Percentiles rank a stretch among this genome's conserved stretches.
These are phyloP conservation scores for Termitomyces bulborhizus DNA, from an alignment of 768 basidiomycete genomes.

Conservation along the genomic window DNA sequence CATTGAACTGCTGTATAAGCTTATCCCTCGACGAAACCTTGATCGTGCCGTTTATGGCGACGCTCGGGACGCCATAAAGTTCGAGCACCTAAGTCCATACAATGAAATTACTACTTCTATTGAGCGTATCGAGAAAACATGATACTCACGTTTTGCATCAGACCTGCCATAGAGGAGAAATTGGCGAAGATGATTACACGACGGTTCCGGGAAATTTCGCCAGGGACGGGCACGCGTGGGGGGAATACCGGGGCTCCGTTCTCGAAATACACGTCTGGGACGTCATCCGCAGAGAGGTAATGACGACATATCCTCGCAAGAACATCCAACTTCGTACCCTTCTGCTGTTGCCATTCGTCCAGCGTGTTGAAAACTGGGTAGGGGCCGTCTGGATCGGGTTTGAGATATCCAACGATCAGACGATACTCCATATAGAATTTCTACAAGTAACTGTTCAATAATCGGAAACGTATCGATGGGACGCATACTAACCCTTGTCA, in stretches of 20 bases:
- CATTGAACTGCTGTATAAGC: background rate
- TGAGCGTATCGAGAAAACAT: background rate
- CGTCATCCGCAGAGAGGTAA: conserved; percentile 9
- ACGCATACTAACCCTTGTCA: background rate
- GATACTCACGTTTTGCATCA: background rate
- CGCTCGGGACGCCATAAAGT: background rate
- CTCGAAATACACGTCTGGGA: conserved; percentile 9
- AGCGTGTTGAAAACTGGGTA: conserved; percentile 8
- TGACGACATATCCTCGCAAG: no score
- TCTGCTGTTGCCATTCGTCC: conserved; percentile 9
- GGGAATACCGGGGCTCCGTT: conserved; percentile 14
- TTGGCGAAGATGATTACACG: background rate
- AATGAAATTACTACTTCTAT: background rate
- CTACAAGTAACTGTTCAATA: background rate
- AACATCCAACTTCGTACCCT: conserved; percentile 15
- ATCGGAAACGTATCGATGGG: no score
- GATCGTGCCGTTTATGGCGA: background rate
- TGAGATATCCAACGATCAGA: conserved; percentile 3
- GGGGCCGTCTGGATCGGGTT: background rate
- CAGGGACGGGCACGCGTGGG: background rate
- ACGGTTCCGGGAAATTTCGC: background rate
- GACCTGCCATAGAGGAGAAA: background rate
- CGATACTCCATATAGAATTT: conserved; percentile 15
- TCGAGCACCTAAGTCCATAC: background rate
- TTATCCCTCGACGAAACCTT: background rate